Base-by-base conservation (phyloP, 2,329 filamentous ascomycete species). In the Chaetoscypha palmicola region DNA sequence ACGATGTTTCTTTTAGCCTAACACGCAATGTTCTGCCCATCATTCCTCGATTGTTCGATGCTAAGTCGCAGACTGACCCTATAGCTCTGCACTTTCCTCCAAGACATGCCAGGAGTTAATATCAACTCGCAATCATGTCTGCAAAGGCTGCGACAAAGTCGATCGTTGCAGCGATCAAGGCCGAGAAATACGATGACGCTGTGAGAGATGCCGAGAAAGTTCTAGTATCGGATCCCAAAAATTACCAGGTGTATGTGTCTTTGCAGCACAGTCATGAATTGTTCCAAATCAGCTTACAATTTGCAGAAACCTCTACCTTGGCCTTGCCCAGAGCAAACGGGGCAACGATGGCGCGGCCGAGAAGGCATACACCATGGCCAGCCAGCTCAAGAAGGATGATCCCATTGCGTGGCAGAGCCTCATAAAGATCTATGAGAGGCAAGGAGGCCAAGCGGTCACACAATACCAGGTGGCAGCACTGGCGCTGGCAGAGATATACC, bases 391-490 rank as follows among this genome's bases (percentile, higher is more conserved):
- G 52, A 77, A 81, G 1, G 71, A 77, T 14, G 89, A 96, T 54
- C 70, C 79, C n/a, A 85, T 91, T 57, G 86, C 86, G 53, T 97
- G 87, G 88, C 86, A 95, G 62, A 92, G 92, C 1, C 70, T 98
- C 35, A 76, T 92, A 63, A 86, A 82, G 58, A 66, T 97, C 22
- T 96, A 88, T 61, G 87, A 95, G 66, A 83, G 79, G 56, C 84
- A 89, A 59, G 81, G 78, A 12, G 64, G 69, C 22, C 73, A 75
- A 43, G 86, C 83, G 57, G 68, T 97, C 11, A 73, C 77, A 43
- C 74, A 82, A 38, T 95, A 95, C 59, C 82, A 84, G 37, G 69
- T 79, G 35, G 86, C 85, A 1, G 83, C 81, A 2, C 64, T 89
- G 46, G 80, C 74, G 48, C 71, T 97, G 34, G 88, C 86, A 5